Conservation (phyloP, 1,139 yeast species). For the Kodamaea sp. region DNA sequence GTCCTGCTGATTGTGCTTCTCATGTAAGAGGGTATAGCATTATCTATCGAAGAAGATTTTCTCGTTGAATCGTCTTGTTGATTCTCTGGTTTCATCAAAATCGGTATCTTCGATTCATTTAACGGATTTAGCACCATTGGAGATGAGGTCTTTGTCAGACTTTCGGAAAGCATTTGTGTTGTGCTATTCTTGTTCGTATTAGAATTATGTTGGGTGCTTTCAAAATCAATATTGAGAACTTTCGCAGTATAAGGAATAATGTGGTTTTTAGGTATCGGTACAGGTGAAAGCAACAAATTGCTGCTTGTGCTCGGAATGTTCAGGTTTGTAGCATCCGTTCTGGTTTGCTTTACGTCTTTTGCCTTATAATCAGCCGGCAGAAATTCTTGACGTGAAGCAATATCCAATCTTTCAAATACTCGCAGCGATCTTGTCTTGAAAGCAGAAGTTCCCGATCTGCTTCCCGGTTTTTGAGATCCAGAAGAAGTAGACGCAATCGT, state of each 20-base stretch:
- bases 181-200: not conserved
- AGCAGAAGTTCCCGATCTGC: not conserved
- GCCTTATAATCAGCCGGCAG: not conserved
- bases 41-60: not conserved
- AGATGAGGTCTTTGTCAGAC: conserved; percentile 1
- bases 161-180: not conserved
- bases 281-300: conserved; percentile 15
- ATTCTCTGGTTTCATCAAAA: conserved; percentile 2
- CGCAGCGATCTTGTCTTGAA: conserved; percentile 15
- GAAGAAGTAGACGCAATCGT: conserved; percentile 14
- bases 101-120: conserved; percentile 3
- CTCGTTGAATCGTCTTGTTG: not conserved
- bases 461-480: conserved; percentile 5
- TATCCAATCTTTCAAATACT: conserved; percentile 17
- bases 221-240: conserved; percentile 1
- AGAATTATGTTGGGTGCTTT: not conserved
- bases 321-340: not conserved
- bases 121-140: conserved; percentile 2
- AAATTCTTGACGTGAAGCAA: conserved; percentile 15
- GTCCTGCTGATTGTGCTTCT: conserved; percentile 8
- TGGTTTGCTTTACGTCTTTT: not conserved
- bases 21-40: conserved; percentile 9
- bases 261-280: conserved; percentile 12
- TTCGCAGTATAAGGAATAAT: conserved; percentile 6
- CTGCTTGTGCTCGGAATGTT: not conserved